Evolutionary conservation across 257 asterid species (phyloP), one percentile per base, ranked within the genome.

Genomic region (Fraxinus quadrangulata): DNA sequence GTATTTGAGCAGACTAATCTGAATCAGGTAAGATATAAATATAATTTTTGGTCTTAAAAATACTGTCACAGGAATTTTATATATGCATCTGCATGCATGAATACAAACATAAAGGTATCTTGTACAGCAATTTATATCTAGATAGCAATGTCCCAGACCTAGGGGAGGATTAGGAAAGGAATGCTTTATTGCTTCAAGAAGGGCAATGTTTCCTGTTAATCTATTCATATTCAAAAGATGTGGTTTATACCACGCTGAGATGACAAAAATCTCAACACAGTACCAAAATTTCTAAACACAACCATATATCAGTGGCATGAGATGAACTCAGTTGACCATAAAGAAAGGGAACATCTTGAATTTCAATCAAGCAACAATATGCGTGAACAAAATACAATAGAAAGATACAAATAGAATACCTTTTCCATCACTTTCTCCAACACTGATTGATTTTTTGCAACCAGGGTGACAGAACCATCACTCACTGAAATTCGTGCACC

Each of bases 401-500:
- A 75, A 76, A 49, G 73, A 71, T 2, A 28, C 59, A 72, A 73
- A 67, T 67, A 17, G 67, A 37, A 66, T 80, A 96, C 99, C 98
- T 89, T 92, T 78, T 92, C 97, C 86, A 83, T 85, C 87, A 89
- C 82, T 88, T 86, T 96, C 80, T 96, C 96, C 92, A 93, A 51
- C 31, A 89, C 89, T 26, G 85, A 69, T 77, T 90, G 94, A 82
- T 90, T 96, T 87, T 92, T 96, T 76, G 99, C 98, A 82, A 88
- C 91, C 73, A 96, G 45, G 6, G 96, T 92, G 78, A 96, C 86
- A 49, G 83, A 87, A 66, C 98, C 96, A 69, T 93, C 98, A 85
- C 88, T 84, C 81, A 92, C 95, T 39, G 96, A 89, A 69, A 96
- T 89, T 90, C 87, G 87, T 70, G 92, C 98, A 80, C 99, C 98